phyloP scores from a whole-genome alignment of 495 filamentous ascomycete species.

The Penicillium simplicissimum region DNA sequence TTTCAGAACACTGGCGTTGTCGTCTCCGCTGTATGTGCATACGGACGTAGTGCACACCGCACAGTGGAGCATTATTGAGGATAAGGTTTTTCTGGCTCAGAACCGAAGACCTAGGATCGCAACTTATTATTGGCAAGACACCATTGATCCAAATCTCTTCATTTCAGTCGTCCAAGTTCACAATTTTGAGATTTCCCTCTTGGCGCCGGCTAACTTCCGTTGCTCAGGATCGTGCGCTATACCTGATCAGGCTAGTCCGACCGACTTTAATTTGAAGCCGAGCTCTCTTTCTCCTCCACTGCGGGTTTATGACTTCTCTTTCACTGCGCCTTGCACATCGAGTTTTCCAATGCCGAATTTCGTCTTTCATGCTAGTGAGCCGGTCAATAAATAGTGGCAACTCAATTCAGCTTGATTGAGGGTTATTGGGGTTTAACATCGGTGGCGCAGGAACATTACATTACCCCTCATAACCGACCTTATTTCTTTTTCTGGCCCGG shows the following conservation, averaged over 20 bases:
- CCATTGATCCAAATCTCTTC: not conserved
- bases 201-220: conserved; percentile 6
- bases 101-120: not conserved
- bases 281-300: not conserved
- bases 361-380: not conserved
- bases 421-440: not conserved
- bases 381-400: not conserved
- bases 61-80: not conserved
- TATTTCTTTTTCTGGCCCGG: not conserved
- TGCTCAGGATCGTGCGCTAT: not conserved
- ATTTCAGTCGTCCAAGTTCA: not conserved
- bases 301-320: not conserved
- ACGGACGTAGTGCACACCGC: not conserved
- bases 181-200: not conserved
- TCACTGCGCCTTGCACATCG: not conserved
- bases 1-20: not conserved
- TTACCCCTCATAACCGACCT: not conserved
- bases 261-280: conserved; percentile 2
- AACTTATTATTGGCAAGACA: not conserved
- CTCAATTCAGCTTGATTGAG: not conserved
- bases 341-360: not conserved
- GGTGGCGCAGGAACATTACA: not conserved
- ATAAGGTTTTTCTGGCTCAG: conserved; percentile 4
- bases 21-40: not conserved
- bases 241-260: not conserved